Evolutionary conservation across 345 rosid genomes (phyloP).

Genomic region (Ceriops tagal): DNA sequence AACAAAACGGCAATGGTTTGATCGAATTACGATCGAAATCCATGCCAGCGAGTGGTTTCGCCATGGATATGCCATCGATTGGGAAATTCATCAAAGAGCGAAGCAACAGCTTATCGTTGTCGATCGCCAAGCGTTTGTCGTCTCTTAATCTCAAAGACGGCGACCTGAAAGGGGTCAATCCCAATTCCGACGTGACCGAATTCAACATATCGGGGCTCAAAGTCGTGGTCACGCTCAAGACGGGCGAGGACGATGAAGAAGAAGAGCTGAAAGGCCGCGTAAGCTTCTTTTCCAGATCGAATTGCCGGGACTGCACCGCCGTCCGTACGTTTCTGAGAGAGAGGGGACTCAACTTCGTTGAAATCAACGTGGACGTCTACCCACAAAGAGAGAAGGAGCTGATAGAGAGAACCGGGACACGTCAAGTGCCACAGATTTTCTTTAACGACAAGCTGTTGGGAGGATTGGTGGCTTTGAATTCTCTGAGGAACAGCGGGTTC

Average conservation of each 20-base stretch:
- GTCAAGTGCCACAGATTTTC: slow-evolving; percentile 81
- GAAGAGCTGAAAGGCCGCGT: slow-evolving; percentile 49
- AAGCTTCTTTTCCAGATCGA: slow-evolving; percentile 71
- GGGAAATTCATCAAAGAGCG: slow-evolving; percentile 58
- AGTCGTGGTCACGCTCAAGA: slow-evolving; percentile 55
- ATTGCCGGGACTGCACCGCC: slow-evolving; percentile 77
- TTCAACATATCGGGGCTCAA: slow-evolving; percentile 70
- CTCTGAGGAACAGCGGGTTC: slow-evolving; percentile 63
- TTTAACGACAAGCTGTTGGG: slow-evolving; percentile 80
- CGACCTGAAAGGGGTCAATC: slow-evolving; percentile 2
- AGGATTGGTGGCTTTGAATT: slow-evolving; percentile 72
- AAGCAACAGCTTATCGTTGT: slow-evolving; percentile 50
- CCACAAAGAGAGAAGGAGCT: slow-evolving; percentile 58
- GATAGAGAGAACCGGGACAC: slow-evolving; percentile 50
- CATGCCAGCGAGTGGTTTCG: slow-evolving; percentile 21
- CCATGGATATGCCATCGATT: slow-evolving; percentile 42
- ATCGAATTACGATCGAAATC: slow-evolving; percentile 26
- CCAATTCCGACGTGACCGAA: slow-evolving; percentile 48
- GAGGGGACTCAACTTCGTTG: slow-evolving; percentile 54
- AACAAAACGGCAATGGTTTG: slow-evolving; percentile 2
- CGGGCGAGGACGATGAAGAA: slow-evolving; percentile 32
- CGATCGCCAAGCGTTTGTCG: slow-evolving; percentile 48
- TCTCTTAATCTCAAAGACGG: slow-evolving; percentile 25
- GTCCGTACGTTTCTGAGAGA: slow-evolving; percentile 62
- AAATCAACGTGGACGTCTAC: slow-evolving; percentile 82